Evolutionary conservation across 2,329 filamentous ascomycete genomes (phyloP).

Genomic region (Emergomyces orientalis): DNA sequence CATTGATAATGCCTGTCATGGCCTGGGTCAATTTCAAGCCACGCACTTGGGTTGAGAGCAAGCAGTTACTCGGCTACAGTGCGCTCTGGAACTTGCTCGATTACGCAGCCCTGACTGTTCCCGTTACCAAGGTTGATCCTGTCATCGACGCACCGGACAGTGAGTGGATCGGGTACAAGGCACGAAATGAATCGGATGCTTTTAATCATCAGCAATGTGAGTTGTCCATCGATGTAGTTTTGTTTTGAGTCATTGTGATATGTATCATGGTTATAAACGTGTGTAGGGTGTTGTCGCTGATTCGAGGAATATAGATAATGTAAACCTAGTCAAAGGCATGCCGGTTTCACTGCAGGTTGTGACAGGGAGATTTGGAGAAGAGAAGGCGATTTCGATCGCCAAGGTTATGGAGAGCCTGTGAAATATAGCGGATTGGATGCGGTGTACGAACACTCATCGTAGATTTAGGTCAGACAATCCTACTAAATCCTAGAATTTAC

Average conservation of each 20-base stretch:
- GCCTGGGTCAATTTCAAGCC: constrained; percentile 27
- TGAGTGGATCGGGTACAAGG: constrained; percentile 27
- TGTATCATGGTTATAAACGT: not conserved
- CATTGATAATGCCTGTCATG: constrained; percentile 26
- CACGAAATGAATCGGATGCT: constrained; percentile 24
- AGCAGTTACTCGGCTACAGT: constrained; percentile 44
- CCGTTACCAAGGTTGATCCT: constrained; percentile 28
- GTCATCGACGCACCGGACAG: constrained; percentile 17
- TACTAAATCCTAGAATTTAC: not conserved
- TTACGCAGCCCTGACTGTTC: constrained; percentile 49
- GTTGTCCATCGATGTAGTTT: not conserved
- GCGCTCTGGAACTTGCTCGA: constrained; percentile 55
- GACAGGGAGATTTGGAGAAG: constrained; percentile 27
- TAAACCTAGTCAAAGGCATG: constrained; percentile 26
- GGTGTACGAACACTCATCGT: not conserved
- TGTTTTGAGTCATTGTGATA: not conserved
- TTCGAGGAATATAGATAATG: constrained; percentile 20
- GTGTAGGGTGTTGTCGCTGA: not conserved
- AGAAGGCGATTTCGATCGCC: constrained; percentile 26
- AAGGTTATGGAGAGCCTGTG: constrained; percentile 21
- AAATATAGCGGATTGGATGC: not conserved
- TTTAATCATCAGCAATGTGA: constrained; percentile 29
- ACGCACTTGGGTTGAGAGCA: constrained; percentile 27
- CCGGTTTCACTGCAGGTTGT: constrained; percentile 29
- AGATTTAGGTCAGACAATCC: not conserved